These are phyloP conservation scores for Pichia rugopelliculosa DNA, from an alignment of 805 yeast species.

Conservation along the genomic window DNA sequence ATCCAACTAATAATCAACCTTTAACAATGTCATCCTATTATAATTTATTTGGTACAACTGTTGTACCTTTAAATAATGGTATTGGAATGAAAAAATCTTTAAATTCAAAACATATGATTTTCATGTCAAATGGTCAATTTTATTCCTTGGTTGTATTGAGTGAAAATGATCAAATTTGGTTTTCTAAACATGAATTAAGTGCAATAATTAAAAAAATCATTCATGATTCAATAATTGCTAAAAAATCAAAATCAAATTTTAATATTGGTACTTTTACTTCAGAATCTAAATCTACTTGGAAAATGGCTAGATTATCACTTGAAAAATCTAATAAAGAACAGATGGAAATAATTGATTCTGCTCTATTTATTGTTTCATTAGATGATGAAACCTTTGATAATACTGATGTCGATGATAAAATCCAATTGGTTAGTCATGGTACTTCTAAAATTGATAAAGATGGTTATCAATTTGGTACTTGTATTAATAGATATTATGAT, in stretches of 20 bases:
- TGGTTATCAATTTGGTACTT: slow-evolving; percentile 48
- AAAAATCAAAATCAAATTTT: slow-evolving; percentile 30
- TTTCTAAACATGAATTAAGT: slow-evolving; percentile 44
- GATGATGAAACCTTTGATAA: slow-evolving; percentile 40
- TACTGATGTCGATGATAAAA: slow-evolving; percentile 44
- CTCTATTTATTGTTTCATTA: slow-evolving; percentile 44
- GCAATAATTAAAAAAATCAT: slow-evolving; percentile 37
- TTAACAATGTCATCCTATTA: slow-evolving; percentile 63
- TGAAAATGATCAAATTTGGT: slow-evolving; percentile 39
- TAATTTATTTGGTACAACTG: slow-evolving; percentile 63
- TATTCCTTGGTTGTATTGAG: slow-evolving; percentile 44
- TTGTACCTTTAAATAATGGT: slow-evolving; percentile 40
- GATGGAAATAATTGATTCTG: slow-evolving; percentile 37
- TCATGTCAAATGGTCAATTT: slow-evolving; percentile 44
- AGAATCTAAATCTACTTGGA: slow-evolving; percentile 45
- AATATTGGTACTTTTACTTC: slow-evolving; percentile 51
- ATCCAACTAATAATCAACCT: slow-evolving; percentile 42
- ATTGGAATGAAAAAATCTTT: slow-evolving; percentile 32
- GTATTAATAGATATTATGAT: slow-evolving; percentile 55
- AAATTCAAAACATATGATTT: slow-evolving; percentile 42
- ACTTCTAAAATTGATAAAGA: slow-evolving; percentile 37
- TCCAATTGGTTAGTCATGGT: slow-evolving; percentile 46
- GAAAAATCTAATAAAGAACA: slow-evolving; percentile 31
- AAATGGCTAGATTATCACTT: slow-evolving; percentile 36
- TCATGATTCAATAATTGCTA: slow-evolving; percentile 33